phyloP scores from a whole-genome alignment of 768 basidiomycete species.

The Lentinula edodes region DNA sequence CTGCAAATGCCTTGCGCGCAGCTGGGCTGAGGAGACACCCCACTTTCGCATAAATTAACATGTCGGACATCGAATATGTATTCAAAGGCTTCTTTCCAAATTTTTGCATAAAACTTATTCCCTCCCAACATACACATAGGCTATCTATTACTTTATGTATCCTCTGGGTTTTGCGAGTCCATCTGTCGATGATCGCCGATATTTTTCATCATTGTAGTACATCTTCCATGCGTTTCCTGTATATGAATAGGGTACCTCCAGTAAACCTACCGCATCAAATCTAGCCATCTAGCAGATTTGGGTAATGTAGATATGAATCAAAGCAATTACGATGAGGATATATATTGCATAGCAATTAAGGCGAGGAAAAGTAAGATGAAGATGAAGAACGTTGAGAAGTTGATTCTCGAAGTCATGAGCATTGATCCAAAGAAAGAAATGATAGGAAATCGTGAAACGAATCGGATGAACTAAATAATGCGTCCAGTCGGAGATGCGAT shows the following conservation, averaged over 20 bases:
- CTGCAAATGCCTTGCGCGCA: neutral
- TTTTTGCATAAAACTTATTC: neutral
- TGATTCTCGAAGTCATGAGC: neutral
- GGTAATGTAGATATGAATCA: no score
- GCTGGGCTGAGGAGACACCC: constrained; percentile 1
- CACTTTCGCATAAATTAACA: neutral
- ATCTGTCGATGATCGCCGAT: neutral
- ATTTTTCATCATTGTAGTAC: neutral
- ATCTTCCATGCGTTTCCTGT: no score
- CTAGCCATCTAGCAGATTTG: neutral
- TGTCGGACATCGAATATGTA: neutral
- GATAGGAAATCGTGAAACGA: no score
- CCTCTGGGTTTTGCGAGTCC: neutral
- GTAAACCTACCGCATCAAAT: neutral
- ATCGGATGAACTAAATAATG: no score
- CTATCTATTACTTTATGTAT: neutral
- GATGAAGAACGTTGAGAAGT: no score
- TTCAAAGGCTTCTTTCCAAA: neutral
- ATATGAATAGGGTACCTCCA: no score
- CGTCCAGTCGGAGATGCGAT: neutral
- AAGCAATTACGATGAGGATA: neutral
- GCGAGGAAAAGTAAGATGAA: neutral
- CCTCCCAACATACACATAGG: neutral
- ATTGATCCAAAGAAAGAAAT: no score
- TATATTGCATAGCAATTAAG: neutral